Conservation (phyloP, 805 yeast species). For the Yamadazyma takamatsuzukensis region DNA sequence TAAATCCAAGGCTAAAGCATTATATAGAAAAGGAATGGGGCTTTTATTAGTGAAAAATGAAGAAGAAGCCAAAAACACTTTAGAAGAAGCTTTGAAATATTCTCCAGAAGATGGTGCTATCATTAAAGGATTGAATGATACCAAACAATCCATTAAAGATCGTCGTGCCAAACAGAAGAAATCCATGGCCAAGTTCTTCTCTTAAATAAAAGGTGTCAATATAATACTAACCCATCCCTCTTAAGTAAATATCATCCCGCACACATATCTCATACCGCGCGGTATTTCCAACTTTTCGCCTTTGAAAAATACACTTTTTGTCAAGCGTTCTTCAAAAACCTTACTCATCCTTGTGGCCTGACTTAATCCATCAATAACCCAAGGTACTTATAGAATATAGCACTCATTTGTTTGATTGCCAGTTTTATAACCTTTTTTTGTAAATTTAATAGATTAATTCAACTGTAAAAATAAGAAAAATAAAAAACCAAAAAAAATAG, state of each 20-base stretch:
- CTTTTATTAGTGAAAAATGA: slow-evolving; percentile 59
- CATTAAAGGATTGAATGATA: slow-evolving; percentile 56
- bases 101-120: slow-evolving; percentile 76
- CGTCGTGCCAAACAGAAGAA: slow-evolving; percentile 67
- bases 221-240: no score
- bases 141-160: slow-evolving; percentile 48
- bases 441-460: slow-evolving; percentile 9
- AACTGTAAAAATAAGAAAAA: slow-evolving; percentile 3
- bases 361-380: slow-evolving; percentile 2
- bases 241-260: neutral
- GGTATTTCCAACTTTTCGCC: slow-evolving; percentile 6
- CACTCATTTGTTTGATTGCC: slow-evolving; percentile 35
- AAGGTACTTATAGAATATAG: slow-evolving; percentile 6
- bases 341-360: slow-evolving; percentile 1
- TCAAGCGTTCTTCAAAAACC: slow-evolving; percentile 2
- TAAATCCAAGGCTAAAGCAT: slow-evolving; percentile 77
- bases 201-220: slow-evolving; percentile 7
- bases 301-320: slow-evolving; percentile 2
- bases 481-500: slow-evolving; percentile 14
- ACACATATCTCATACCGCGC: neutral
- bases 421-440: slow-evolving; percentile 3
- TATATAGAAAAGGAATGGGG: slow-evolving; percentile 82
- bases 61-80: slow-evolving; percentile 63
- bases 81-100: slow-evolving; percentile 59
- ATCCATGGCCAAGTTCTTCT: slow-evolving; percentile 69